A percentile compares a stretch with the other conserved stretches of the same genome.
Evolutionary conservation across 352 stramenopile genomes (phyloP).

Genomic region (Phytophthora podocarpi): DNA sequence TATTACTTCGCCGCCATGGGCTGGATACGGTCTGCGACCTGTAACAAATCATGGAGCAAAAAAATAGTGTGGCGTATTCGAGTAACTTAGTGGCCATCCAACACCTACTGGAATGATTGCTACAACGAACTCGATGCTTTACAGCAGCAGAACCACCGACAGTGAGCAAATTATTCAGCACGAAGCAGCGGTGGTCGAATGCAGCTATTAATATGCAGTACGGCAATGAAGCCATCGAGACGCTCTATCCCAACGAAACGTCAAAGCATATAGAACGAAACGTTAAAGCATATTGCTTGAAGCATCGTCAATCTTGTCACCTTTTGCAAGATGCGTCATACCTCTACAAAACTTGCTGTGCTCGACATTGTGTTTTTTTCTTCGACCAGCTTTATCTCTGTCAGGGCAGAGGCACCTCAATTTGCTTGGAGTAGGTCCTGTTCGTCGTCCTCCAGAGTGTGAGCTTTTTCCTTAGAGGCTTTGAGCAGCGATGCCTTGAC

Average conservation of each 20-base stretch:
- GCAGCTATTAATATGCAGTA: conserved; percentile 77
- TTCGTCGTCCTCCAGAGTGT: background rate
- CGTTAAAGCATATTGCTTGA: too few relatives aligned
- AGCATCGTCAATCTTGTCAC: too few relatives aligned
- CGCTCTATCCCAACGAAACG: too few relatives aligned
- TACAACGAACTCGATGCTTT: too few relatives aligned
- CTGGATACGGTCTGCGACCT: too few relatives aligned
- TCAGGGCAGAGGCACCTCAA: background rate
- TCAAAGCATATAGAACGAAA: too few relatives aligned
- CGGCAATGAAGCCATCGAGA: conserved; percentile 88
- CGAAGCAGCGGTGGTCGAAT: conserved; percentile 93
- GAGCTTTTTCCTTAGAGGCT: background rate
- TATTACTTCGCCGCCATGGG: too few relatives aligned
- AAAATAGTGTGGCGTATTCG: too few relatives aligned
- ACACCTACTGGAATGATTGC: background rate
- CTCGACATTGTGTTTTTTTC: background rate
- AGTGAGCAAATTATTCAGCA: conserved; percentile 90
- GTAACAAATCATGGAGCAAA: too few relatives aligned
- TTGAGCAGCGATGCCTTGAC: conserved; percentile 31
- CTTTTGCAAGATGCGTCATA: too few relatives aligned
- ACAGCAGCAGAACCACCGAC: conserved; percentile 87
- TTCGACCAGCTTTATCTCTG: background rate
- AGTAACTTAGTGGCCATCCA: too few relatives aligned
- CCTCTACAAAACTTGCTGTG: conserved; percentile 39
- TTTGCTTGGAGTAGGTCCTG: background rate